Conservation (phyloP, 1,139 yeast species). For the Nematodospora anomalae region DNA sequence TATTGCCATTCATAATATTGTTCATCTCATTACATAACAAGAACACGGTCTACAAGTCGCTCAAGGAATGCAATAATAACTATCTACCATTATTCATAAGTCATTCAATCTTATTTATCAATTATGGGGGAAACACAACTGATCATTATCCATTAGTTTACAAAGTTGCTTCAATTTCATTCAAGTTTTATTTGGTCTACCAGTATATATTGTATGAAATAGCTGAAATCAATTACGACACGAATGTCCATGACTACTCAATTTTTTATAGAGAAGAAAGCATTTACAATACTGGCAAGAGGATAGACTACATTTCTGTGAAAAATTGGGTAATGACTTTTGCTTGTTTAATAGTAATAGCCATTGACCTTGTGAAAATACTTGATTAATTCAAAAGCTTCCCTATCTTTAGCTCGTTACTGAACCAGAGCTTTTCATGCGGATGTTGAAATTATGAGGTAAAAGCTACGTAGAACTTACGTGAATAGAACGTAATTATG, state of each 20-base stretch:
- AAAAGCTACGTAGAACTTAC: too few relatives aligned
- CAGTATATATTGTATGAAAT: constrained; percentile 24
- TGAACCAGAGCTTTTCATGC: too few relatives aligned
- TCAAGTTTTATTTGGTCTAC: constrained; percentile 15
- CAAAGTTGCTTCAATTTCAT: constrained; percentile 6
- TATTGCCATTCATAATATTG: constrained; percentile 13
- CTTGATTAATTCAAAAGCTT: too few relatives aligned
- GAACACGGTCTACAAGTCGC: neutral
- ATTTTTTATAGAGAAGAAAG: neutral
- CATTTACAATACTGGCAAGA: constrained; percentile 1
- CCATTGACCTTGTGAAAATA: constrained; percentile 1
- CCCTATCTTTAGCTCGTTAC: too few relatives aligned
- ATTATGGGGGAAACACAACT: constrained; percentile 1
- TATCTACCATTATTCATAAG: constrained; percentile 15
- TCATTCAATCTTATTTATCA: constrained; percentile 14
- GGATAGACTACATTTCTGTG: neutral
- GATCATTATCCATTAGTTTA: constrained; percentile 3
- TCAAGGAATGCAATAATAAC: constrained; percentile 14
- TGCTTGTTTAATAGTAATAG: neutral
- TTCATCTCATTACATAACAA: constrained; percentile 3
- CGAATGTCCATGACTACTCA: neutral
- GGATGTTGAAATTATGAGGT: too few relatives aligned
- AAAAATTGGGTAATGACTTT: constrained; percentile 2
- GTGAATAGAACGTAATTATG: too few relatives aligned
- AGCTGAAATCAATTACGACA: constrained; percentile 12